Percentiles rank a stretch among this genome's conserved stretches.
These are phyloP conservation scores for Millerozyma miso DNA, from an alignment of 805 yeast species.

Conservation along the genomic window DNA sequence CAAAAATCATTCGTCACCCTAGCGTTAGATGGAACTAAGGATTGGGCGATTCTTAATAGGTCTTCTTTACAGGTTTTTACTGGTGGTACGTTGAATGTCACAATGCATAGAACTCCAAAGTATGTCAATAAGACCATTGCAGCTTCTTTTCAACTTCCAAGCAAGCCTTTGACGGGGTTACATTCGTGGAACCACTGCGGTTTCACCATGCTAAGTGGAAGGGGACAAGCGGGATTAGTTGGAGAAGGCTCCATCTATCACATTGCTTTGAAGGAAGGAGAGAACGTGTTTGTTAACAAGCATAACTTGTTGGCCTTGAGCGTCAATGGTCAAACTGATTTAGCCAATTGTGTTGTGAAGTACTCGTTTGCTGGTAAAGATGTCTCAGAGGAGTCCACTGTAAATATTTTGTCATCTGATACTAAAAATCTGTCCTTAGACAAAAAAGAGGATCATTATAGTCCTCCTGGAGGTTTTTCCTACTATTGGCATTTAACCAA, in stretches of 20 bases:
- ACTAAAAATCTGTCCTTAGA: background rate
- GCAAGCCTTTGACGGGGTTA: constrained; percentile 38
- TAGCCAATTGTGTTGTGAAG: constrained; percentile 35
- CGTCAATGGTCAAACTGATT: constrained; percentile 45
- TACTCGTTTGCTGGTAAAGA: constrained; percentile 13
- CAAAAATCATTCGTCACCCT: constrained; percentile 42
- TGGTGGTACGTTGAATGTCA: constrained; percentile 48
- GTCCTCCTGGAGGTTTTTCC: background rate
- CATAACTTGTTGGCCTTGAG: constrained; percentile 47
- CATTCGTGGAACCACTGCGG: constrained; percentile 33
- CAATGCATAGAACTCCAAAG: constrained; percentile 36
- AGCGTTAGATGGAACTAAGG: constrained; percentile 53
- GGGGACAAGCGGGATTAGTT: constrained; percentile 53
- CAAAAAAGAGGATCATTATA: background rate
- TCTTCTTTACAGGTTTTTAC: constrained; percentile 47
- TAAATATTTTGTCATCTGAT: background rate
- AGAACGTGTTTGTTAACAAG: constrained; percentile 45
- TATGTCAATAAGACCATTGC: constrained; percentile 31
- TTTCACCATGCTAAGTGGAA: constrained; percentile 48
- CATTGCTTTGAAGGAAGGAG: constrained; percentile 40
- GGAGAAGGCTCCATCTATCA: constrained; percentile 55
- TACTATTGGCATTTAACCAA: background rate
- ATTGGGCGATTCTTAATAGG: constrained; percentile 56
- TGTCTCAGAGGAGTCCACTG: background rate
- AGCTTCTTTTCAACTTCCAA: constrained; percentile 15